Percentiles rank a stretch among this genome's conserved stretches.
These are phyloP conservation scores for Isabelozyma rhagii DNA, from an alignment of 805 yeast genomes.

Conservation along the genomic window DNA sequence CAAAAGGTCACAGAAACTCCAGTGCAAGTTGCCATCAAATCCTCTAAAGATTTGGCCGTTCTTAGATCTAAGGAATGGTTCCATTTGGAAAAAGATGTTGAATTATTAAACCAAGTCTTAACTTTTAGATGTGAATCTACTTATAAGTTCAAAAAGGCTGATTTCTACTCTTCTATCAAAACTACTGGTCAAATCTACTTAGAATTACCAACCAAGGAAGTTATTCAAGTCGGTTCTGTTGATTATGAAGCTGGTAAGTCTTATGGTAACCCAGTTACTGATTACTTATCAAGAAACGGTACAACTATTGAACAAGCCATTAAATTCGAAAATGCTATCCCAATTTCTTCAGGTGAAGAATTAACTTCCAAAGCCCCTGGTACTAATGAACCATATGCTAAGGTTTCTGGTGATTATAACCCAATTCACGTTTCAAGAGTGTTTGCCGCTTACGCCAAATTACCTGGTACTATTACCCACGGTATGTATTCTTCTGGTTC, in stretches of 20 bases:
- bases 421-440: slow-evolving; percentile 97
- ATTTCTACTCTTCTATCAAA: slow-evolving; percentile 71
- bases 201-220: slow-evolving; percentile 90
- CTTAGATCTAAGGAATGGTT: slow-evolving; percentile 97
- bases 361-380: slow-evolving; percentile 82
- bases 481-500: slow-evolving; percentile 99
- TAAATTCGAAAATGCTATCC: slow-evolving; percentile 84
- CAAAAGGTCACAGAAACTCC: slow-evolving; percentile 85
- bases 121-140: slow-evolving; percentile 88
- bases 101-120: slow-evolving; percentile 73
- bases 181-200: slow-evolving; percentile 82
- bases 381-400: slow-evolving; percentile 94
- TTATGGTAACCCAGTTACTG: slow-evolving; percentile 96
- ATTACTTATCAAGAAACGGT: slow-evolving; percentile 89
- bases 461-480: slow-evolving; percentile 98
- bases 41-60: slow-evolving; percentile 89
- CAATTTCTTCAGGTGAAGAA: slow-evolving; percentile 66
- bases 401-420: slow-evolving; percentile 96
- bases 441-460: slow-evolving; percentile 86
- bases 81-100: slow-evolving; percentile 68
- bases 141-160: slow-evolving; percentile 73
- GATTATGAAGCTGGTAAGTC: slow-evolving; percentile 88
- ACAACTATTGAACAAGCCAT: slow-evolving; percentile 92
- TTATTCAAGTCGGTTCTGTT: slow-evolving; percentile 77
- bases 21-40: slow-evolving; percentile 65